Evolutionary conservation across 208 protist species (phyloP), one percentile per base, ranked within the genome.

Genomic region (Trypanosoma avium): DNA sequence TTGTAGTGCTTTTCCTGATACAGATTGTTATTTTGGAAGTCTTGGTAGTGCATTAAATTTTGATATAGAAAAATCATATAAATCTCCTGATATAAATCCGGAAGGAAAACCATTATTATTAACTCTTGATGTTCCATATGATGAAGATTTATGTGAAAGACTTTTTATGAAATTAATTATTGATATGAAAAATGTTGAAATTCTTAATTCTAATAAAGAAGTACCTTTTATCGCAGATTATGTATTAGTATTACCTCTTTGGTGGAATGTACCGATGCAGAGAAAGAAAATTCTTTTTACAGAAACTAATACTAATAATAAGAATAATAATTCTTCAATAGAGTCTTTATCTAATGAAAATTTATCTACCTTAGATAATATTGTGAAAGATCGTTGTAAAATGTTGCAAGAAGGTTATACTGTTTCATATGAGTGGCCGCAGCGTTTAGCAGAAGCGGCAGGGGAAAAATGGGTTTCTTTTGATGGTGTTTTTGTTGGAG

Each of bases 111-210:
- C 84, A 38, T 71, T 95, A 30, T 78, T 95, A 21, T 75, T 95
- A 12, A 95, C 89, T 0, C 75, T 91, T 38, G 89, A 95, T 64
- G 89, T 95, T 4, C 89, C 89, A 1, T 95, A 95, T 60, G 89
- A 95, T 62, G 89, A 95, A 63, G 89, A 95, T 60, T 67, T 95
- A 9, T 95, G 89, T 68, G 86, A 95, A 75, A 57, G 75, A 32
- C 82, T 95, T 12, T 92, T 95, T 60, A 73, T 76, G 45, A 95
- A 93, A 66, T 75, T 95, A 1, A 74, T 80, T 26, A 35, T 29
- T 21, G 89, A 95, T 61, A 89, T 94, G 82, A 42, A 64, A 8
- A 30, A 29, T 15, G 45, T 26, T 21, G 19, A 40, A n/a, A 27
- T n/a, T n/a, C n/a, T n/a, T n/a, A n/a, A n/a, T n/a, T n/a, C n/a